A percentile compares a stretch with the other conserved stretches of the same genome.
phyloP scores from a whole-genome alignment of 495 filamentous ascomycete genomes.

The Tuber borchii region DNA sequence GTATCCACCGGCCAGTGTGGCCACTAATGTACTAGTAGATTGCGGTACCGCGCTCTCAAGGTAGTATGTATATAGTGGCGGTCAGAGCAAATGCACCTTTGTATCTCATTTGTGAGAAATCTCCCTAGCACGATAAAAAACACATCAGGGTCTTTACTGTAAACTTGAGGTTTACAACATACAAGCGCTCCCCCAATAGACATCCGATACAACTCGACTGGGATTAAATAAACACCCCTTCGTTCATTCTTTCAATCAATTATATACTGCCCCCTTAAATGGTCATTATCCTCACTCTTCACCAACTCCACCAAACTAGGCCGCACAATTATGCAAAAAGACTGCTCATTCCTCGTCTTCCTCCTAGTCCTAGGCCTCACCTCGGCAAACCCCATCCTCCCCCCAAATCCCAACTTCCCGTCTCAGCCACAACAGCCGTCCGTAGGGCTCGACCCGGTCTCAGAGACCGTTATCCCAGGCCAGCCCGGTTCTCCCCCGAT shows the following conservation, averaged over 20 bases:
- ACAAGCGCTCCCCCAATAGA: background rate
- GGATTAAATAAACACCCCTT: background rate
- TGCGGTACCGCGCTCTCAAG: background rate
- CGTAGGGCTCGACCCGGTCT: background rate
- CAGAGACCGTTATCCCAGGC: background rate
- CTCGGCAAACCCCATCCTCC: background rate
- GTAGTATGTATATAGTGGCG: background rate
- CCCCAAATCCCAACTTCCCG: background rate
- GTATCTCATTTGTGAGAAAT: background rate
- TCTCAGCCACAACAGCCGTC: background rate
- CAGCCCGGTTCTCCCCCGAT: background rate
- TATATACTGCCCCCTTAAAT: background rate
- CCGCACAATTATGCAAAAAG: background rate
- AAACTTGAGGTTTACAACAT: background rate
- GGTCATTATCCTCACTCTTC: background rate
- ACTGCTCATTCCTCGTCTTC: background rate
- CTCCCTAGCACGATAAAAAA: background rate
- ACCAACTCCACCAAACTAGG: background rate
- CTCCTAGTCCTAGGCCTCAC: background rate
- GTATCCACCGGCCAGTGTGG: background rate
- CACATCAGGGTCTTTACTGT: background rate
- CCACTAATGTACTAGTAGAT: background rate
- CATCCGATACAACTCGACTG: background rate
- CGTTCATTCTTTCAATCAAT: background rate
- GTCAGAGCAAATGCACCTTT: background rate